Percentiles rank a stretch among this genome's conserved stretches.
Conservation (phyloP, 2,329 filamentous ascomycete genomes). For the Alternaria viburni region DNA sequence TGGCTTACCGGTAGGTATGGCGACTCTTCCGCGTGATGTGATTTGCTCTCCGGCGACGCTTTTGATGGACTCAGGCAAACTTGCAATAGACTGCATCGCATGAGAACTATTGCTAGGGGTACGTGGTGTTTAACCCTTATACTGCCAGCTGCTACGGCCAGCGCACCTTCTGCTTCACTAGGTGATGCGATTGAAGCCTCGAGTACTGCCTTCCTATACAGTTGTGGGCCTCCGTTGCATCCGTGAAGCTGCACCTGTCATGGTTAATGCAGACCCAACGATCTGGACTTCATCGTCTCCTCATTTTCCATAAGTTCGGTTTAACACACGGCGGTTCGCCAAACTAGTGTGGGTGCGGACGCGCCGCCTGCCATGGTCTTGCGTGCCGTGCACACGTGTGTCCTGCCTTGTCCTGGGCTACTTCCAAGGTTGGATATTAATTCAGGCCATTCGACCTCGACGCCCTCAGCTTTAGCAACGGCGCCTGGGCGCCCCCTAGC, state of each 20-base stretch:
- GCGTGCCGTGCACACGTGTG: background rate
- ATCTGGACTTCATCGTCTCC: background rate
- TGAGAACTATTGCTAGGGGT: background rate
- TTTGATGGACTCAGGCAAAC: background rate
- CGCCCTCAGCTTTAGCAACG: background rate
- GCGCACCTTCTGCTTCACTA: background rate
- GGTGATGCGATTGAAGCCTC: background rate
- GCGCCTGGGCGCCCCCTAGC: background rate
- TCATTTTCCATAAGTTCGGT: constrained; percentile 3
- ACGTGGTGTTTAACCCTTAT: background rate
- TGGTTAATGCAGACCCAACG: background rate
- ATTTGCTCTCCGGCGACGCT: constrained; percentile 13
- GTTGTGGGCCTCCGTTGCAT: background rate
- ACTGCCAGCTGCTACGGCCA: background rate
- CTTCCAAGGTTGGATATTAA: background rate
- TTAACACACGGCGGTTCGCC: background rate
- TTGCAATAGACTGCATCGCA: background rate
- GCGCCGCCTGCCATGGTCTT: background rate
- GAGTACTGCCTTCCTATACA: background rate
- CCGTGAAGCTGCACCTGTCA: background rate
- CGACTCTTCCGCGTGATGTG: constrained; percentile 19
- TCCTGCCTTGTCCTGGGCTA: background rate
- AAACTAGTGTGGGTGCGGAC: background rate
- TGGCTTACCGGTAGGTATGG: constrained; percentile 16
- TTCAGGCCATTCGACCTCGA: background rate